phyloP scores from a whole-genome alignment of 139 green algal genomes.

The Bryopsis sp. region DNA sequence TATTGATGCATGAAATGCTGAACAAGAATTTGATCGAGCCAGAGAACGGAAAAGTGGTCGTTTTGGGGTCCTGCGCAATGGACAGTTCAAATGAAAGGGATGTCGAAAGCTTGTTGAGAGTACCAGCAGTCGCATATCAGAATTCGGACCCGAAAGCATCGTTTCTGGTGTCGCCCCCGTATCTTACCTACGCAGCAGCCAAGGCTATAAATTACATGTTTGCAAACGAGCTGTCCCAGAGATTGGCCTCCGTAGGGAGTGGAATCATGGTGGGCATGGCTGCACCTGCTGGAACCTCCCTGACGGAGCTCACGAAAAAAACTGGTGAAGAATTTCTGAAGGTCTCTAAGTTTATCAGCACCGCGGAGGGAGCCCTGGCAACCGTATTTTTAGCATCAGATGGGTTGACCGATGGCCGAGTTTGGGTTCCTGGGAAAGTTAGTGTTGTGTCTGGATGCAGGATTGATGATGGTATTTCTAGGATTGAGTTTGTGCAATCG shows the following conservation, averaged over 20 bases:
- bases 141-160: neutral
- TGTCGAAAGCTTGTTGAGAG: neutral
- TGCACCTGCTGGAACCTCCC: neutral
- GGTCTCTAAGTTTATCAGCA: no score
- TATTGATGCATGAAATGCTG: neutral
- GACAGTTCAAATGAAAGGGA: neutral
- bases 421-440: no score
- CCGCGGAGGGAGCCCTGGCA: no score
- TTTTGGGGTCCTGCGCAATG: neutral
- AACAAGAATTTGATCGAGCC: neutral
- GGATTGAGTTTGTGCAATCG: no score
- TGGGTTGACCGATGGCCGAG: no score
- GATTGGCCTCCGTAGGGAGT: neutral
- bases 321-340: no score
- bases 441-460: no score
- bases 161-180: neutral
- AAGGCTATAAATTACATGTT: conserved; percentile 15
- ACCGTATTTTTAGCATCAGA: no score
- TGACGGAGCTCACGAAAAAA: neutral
- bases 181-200: neutral
- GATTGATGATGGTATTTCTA: no score
- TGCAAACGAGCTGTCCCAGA: neutral
- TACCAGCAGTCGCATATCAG: neutral
- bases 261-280: neutral
- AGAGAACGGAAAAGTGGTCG: neutral